Evolutionary conservation across 1,139 yeast genomes (phyloP), one percentile per base, ranked within the genome.

Genomic region (Yarrowia galli): DNA sequence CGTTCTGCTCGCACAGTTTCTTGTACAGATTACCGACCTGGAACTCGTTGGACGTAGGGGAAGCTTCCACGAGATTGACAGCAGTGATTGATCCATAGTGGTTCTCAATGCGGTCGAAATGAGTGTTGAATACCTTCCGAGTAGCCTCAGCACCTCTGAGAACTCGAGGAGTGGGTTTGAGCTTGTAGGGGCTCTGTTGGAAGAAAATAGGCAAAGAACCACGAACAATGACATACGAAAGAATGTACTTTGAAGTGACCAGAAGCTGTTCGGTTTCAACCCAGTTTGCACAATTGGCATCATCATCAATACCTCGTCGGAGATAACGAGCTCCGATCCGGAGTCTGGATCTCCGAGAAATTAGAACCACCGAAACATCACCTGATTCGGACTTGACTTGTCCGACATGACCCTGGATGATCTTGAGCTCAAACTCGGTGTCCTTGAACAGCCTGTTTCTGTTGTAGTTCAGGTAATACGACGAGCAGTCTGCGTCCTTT

Each of bases 161-260:
- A 8, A 80, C 69, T 38, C 71, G 75, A 0, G 84, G 84, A 2
- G 76, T 72, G 0, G 84, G 84, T 67, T 79, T 81, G 69, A 87
- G 78, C 69, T 83, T 83, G 51, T 83, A 78, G 1, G 85, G 82
- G 69, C 85, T 82, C 71, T 84, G 85, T 6, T 76, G 72, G 73
- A 87, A 85, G 73, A 85, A 87, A 0, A 83, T 73, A 0, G 91
- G 91, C 23, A 81, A 78, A 0, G 84, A 81, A 0, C 84, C 84
- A 63, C 84, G 72, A 1, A 81, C 71, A 15, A 72, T 75, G 3
- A 68, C 63, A 65, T 67, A 74, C 1, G 72, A 69, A n/a, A 48
- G 45, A 5, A 51, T 32, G 45, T 42, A 36, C 20, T 40, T 53
- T 0, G n/a, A 67, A 6, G 67, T 54, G 15, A 69, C 53, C 25